These are phyloP conservation scores for Pinus tabuliformis DNA, from an alignment of 75 land plant species.

Conservation along the genomic window DNA sequence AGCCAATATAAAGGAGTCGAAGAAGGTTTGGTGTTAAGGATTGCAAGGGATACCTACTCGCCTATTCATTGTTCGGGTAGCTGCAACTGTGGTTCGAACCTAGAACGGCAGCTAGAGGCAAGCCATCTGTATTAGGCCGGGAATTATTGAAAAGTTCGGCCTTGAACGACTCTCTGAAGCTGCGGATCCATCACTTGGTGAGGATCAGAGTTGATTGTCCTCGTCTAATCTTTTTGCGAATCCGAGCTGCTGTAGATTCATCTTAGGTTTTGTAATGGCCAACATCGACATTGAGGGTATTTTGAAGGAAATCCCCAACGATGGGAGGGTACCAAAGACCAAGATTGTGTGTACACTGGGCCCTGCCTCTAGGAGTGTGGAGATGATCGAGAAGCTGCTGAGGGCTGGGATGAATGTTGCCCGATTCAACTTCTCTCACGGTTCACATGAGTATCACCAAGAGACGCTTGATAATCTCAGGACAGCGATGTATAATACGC, in stretches of 20 bases:
- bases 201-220: too few relatives aligned
- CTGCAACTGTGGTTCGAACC: too few relatives aligned
- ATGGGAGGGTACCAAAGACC: slow-evolving; percentile 55
- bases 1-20: too few relatives aligned
- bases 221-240: too few relatives aligned
- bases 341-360: slow-evolving; percentile 89
- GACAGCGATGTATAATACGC: slow-evolving; percentile 68
- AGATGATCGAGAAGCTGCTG: slow-evolving; percentile 72
- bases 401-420: slow-evolving; percentile 90
- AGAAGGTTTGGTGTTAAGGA: too few relatives aligned
- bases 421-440: slow-evolving; percentile 89
- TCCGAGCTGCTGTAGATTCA: not conserved
- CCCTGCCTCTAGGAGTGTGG: slow-evolving; percentile 67
- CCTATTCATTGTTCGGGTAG: too few relatives aligned
- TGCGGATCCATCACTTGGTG: too few relatives aligned
- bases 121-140: too few relatives aligned
- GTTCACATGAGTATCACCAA: slow-evolving; percentile 81
- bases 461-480: slow-evolving; percentile 69
- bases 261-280: slow-evolving; percentile 38
- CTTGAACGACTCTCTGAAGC: too few relatives aligned
- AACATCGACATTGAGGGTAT: slow-evolving; percentile 68
- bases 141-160: too few relatives aligned
- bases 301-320: slow-evolving; percentile 34
- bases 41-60: too few relatives aligned
- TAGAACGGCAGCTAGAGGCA: too few relatives aligned